These are phyloP conservation scores for Sphaceloma murrayae DNA, from an alignment of 2,329 filamentous ascomycete genomes.

Conservation along the genomic window DNA sequence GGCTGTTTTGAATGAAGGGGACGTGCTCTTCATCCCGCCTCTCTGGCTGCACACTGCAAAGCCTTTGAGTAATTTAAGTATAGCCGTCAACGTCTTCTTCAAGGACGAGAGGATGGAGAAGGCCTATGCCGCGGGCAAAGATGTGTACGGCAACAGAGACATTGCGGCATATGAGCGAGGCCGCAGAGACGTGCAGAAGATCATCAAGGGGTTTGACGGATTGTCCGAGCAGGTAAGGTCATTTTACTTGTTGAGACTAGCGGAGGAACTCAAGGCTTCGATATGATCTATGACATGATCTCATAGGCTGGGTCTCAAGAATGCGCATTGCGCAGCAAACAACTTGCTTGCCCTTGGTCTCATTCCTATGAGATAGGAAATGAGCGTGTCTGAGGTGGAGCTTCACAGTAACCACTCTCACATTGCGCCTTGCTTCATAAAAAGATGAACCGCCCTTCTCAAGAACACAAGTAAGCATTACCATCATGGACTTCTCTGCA, in stretches of 20 bases:
- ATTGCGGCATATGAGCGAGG: slow-evolving; percentile 76
- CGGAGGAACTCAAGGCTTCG: slow-evolving; percentile 49
- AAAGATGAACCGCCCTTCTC: no score
- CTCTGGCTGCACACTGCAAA: slow-evolving; percentile 73
- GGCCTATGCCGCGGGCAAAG: slow-evolving; percentile 63
- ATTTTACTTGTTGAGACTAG: slow-evolving; percentile 68
- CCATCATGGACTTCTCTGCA: no score
- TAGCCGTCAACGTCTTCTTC: slow-evolving; percentile 89
- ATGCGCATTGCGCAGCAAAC: no score
- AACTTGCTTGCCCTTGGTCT: no score
- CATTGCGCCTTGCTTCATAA: no score
- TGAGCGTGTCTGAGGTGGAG: no score
- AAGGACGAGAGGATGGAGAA: slow-evolving; percentile 49
- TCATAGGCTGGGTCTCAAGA: no score
- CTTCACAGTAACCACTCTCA: no score
- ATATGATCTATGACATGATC: no score
- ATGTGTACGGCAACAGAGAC: slow-evolving; percentile 84
- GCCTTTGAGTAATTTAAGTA: slow-evolving; percentile 45
- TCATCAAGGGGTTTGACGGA: slow-evolving; percentile 53
- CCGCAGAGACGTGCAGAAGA: slow-evolving; percentile 58
- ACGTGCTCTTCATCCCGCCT: slow-evolving; percentile 70
- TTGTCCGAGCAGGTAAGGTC: slow-evolving; percentile 56
- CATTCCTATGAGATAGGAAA: no score
- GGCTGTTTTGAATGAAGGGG: slow-evolving; percentile 57
- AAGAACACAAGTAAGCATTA: no score